These are phyloP conservation scores for Fremontodendron californicum DNA, from an alignment of 345 rosid species.

Conservation along the genomic window DNA sequence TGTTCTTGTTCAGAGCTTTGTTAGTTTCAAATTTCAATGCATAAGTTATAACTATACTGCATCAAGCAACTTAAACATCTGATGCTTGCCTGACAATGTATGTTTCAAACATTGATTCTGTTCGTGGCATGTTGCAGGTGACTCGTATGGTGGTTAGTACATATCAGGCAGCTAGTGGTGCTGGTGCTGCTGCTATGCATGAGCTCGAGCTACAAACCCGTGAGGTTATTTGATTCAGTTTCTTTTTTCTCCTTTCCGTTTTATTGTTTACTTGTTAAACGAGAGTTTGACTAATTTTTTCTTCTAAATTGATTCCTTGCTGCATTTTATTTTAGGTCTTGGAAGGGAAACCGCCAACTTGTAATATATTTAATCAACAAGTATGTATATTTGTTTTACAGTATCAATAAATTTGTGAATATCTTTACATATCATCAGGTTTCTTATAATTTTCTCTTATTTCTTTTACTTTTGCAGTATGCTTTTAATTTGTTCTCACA, in stretches of 20 bases:
- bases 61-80: not conserved
- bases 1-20: not conserved
- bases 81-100: not conserved
- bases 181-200: slow-evolving; percentile 99
- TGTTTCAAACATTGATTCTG: not conserved
- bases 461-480: slow-evolving; percentile 53
- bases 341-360: slow-evolving; percentile 86
- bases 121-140: slow-evolving; percentile 46
- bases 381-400: slow-evolving; percentile 28
- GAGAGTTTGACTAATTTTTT: not conserved
- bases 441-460: slow-evolving; percentile 3
- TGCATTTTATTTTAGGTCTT: slow-evolving; percentile 44
- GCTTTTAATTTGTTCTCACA: slow-evolving; percentile 98
- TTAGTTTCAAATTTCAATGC: not conserved
- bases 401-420: not conserved
- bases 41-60: not conserved
- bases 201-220: slow-evolving; percentile 98
- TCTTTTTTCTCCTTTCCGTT: not conserved
- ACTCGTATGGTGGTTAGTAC: slow-evolving; percentile 96
- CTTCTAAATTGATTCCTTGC: not conserved
- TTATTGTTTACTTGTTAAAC: not conserved
- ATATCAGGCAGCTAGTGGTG: slow-evolving; percentile 99
- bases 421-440: not conserved
- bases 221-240: slow-evolving; percentile 53
- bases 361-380: slow-evolving; percentile 76